Conservation (phyloP, 805 yeast species). For the Hanseniaspora thailandica region DNA sequence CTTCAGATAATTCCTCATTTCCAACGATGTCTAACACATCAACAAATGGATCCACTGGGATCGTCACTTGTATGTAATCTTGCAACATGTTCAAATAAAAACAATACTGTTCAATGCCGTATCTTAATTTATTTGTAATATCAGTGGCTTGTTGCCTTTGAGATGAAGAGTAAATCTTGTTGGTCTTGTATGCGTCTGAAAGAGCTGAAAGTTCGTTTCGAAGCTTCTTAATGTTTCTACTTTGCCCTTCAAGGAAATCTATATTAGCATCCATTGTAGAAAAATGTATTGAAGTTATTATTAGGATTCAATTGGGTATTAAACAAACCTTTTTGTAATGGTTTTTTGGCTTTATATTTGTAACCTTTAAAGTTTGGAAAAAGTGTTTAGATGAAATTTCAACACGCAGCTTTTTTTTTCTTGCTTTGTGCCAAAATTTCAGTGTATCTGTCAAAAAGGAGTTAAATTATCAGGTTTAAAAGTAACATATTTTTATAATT, state of each 20-base stretch:
- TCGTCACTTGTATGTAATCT: slow-evolving; percentile 9
- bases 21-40: slow-evolving; percentile 6
- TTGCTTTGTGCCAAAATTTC: no score
- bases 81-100: slow-evolving; percentile 10
- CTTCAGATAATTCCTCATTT: slow-evolving; percentile 5
- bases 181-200: background rate
- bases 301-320: no score
- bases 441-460: no score
- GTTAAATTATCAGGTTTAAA: no score
- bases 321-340: no score
- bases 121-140: slow-evolving; percentile 2
- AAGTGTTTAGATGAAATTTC: background rate
- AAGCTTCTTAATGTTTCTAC: background rate
- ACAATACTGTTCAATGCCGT: slow-evolving; percentile 10
- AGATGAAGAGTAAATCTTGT: background rate
- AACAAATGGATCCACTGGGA: slow-evolving; percentile 14
- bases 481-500: no score
- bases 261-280: background rate
- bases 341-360: no score
- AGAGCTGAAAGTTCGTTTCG: background rate
- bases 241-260: background rate
- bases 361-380: background rate
- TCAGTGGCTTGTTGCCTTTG: background rate
- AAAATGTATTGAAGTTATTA: no score
- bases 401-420: background rate